Base-by-base conservation (phyloP, 768 basidiomycete genomes). In the Trametes sanguinea region DNA sequence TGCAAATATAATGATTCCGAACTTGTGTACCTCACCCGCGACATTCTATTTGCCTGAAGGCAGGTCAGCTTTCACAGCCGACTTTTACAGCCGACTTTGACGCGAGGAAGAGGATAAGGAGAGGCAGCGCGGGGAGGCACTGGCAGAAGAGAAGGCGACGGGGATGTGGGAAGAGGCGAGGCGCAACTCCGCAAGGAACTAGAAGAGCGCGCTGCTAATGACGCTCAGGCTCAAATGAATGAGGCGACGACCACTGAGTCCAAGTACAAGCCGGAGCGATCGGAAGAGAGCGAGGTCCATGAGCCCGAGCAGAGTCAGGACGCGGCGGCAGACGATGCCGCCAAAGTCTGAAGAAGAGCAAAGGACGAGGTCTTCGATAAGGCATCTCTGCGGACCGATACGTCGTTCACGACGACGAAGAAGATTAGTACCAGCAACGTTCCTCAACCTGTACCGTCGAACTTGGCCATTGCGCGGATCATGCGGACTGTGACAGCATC, bases 31-130 rank as follows among this genome's bases (percentile, higher is more conserved):
- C 66, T 65, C 80, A 79, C 83, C 77, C 71, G 73, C 73, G 73
- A 72, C 73, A 67, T 68, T 72, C 72, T 65, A 71, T 74, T 83
- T 81, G 86, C 89, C 89, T 90, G 89, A 89, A 89, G 89, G 89
- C 89, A 90, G 89, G 89, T 90, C 88, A 85, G 83, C 85, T 80
- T 84, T 87, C 81, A 89, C 87, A 87, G 88, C 88, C 85, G 71
- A 85, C 81, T 83, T 73, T 76, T 85, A 82, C 85, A 80, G n/a
- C n/a, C n/a, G n/a, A n/a, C n/a, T n/a, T n/a, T 85, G 80, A 81
- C 77, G 80, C 77, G 77, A 78, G 69, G 75, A 75, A 37, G 75
- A 80, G 61, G 79, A 78, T 51, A 78, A 80, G 63, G 79, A 81
- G 66, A 76, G 78, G 65, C 78, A 80, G 66, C 76, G 76, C 55